These are phyloP conservation scores for Cinnamomum micranthum DNA, from an alignment of 164 flowering plant genomes.

Conservation along the genomic window DNA sequence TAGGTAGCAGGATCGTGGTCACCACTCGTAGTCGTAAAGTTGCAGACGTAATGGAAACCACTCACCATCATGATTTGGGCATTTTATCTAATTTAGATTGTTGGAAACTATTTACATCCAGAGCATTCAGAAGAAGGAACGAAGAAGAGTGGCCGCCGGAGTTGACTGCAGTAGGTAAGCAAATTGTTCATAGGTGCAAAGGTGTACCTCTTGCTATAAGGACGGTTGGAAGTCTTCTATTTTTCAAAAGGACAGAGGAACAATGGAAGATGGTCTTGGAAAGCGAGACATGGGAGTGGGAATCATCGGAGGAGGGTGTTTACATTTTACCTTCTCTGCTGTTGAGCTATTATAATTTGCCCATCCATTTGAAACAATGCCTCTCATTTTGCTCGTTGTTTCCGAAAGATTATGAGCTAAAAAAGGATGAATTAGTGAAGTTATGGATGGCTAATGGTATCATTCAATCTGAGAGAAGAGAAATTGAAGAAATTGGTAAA, in stretches of 20 bases:
- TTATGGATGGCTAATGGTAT: slow-evolving; percentile 11
- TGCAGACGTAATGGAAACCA: background rate
- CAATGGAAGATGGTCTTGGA: background rate
- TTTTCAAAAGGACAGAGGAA: background rate
- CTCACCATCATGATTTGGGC: background rate
- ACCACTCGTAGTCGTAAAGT: slow-evolving; percentile 10
- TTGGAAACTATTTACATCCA: slow-evolving; percentile 1
- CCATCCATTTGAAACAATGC: background rate
- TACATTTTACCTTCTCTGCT: background rate
- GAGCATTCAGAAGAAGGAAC: slow-evolving; percentile 1
- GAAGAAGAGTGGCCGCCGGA: background rate
- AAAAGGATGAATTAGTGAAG: background rate
- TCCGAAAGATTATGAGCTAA: background rate
- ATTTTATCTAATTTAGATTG: slow-evolving; percentile 9
- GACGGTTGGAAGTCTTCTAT: background rate
- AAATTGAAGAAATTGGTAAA: background rate
- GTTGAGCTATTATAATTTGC: slow-evolving; percentile 4
- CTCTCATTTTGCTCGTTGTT: slow-evolving; percentile 4
- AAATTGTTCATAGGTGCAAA: background rate
- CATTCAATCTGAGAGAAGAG: background rate
- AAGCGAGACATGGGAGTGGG: background rate
- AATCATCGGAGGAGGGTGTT: too few species aligned
- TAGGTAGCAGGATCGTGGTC: slow-evolving; percentile 8
- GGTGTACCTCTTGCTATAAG: slow-evolving; percentile 1
- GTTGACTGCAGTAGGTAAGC: background rate